These are phyloP conservation scores for Meira nashicola DNA, from an alignment of 1,284 basidiomycete genomes.

Conservation along the genomic window DNA sequence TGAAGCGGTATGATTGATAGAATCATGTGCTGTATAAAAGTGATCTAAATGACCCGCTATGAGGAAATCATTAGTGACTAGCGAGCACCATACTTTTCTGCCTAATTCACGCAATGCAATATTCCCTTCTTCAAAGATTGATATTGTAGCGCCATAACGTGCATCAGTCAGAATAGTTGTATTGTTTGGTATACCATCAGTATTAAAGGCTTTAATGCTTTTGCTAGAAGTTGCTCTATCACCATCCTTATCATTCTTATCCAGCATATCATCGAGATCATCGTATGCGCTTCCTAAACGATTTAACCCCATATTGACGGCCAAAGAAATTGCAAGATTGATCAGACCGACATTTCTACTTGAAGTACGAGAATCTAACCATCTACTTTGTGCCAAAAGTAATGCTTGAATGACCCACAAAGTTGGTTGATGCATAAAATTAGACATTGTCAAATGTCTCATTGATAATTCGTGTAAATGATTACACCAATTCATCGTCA, in stretches of 20 bases:
- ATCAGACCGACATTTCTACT: neutral
- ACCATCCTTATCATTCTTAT: too few relatives aligned
- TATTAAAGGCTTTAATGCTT: too few relatives aligned
- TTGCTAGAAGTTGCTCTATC: too few relatives aligned
- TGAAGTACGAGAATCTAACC: neutral
- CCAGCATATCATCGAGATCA: too few relatives aligned
- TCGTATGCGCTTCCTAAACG: neutral
- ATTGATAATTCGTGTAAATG: too few relatives aligned
- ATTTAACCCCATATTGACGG: neutral
- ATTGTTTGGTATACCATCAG: too few relatives aligned
- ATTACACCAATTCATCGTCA: too few relatives aligned
- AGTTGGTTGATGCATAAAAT: neutral
- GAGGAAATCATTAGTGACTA: neutral
- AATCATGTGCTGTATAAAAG: neutral
- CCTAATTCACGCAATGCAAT: neutral
- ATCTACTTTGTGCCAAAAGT: neutral
- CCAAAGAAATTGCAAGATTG: neutral
- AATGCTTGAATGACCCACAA: neutral
- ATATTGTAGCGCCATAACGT: neutral
- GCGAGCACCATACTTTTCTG: neutral
- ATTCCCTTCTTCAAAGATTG: neutral
- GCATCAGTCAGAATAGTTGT: too few relatives aligned
- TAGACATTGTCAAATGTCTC: neutral
- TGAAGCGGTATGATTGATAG: neutral
- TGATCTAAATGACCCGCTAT: neutral